phyloP scores from a whole-genome alignment of 2,329 filamentous ascomycete genomes.

The Penicillium sclerotigenum region DNA sequence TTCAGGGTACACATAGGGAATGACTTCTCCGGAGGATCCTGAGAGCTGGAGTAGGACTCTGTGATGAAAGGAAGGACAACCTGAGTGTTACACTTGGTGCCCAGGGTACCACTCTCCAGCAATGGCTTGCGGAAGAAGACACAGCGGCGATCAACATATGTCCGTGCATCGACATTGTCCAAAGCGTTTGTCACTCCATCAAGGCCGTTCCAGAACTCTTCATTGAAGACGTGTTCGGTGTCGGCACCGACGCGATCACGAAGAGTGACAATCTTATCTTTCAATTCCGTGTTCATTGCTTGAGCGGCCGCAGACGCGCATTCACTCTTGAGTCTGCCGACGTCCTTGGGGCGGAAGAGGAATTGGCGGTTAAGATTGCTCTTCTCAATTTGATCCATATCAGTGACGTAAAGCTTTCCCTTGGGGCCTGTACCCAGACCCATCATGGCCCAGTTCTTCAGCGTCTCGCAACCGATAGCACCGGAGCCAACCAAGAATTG shows the following conservation, averaged over 20 bases:
- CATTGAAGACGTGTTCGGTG: constrained; percentile 91
- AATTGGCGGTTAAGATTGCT: constrained; percentile 98
- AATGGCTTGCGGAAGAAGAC: constrained; percentile 98
- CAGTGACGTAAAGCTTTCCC: constrained; percentile 87
- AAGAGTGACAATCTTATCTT: constrained; percentile 78
- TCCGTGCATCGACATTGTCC: constrained; percentile 95
- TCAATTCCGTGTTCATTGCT: constrained; percentile 90
- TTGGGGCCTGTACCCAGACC: constrained; percentile 83
- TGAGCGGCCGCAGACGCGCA: constrained; percentile 86
- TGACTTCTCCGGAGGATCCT: constrained; percentile 95
- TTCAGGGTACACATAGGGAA: constrained; percentile 98
- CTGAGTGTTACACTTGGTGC: constrained; percentile 97
- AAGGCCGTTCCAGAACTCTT: constrained; percentile 81
- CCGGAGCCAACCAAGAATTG: constrained; percentile 95
- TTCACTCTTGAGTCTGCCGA: constrained; percentile 95
- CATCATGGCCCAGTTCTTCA: constrained; percentile 99
- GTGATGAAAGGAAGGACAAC: constrained; percentile 88
- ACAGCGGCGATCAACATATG: constrained; percentile 92
- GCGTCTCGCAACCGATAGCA: constrained; percentile 97
- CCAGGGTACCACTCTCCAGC: constrained; percentile 94
- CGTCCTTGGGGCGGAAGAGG: constrained; percentile 87
- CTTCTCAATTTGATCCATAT: constrained; percentile 98
- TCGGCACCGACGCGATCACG: constrained; percentile 88
- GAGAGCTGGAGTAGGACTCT: constrained; percentile 95
- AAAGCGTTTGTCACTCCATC: constrained; percentile 95